phyloP scores from a whole-genome alignment of 2,329 filamentous ascomycete species.

The Arachnomyces sp. region DNA sequence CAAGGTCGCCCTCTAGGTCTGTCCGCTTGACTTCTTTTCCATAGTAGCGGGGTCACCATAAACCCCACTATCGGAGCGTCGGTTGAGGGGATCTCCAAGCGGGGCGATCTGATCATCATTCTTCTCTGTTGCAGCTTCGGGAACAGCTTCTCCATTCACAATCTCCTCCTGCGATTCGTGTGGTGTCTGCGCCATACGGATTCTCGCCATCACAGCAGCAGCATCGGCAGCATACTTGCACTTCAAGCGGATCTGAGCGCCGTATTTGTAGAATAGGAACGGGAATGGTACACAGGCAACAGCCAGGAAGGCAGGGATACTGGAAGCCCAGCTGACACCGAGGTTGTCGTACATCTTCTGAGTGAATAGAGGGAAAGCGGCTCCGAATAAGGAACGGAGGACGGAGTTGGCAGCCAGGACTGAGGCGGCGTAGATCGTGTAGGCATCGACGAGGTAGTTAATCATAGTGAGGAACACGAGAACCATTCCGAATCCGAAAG shows the following conservation, averaged over 20 bases:
- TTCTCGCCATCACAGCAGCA: conserved; percentile 49
- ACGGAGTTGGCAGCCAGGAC: conserved; percentile 73
- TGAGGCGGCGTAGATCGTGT: conserved; percentile 69
- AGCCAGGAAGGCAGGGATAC: conserved; percentile 66
- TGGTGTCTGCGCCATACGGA: conserved; percentile 19
- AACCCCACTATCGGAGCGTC: too few relatives aligned
- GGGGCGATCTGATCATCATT: too few relatives aligned
- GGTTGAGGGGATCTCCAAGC: too few relatives aligned
- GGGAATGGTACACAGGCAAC: conserved; percentile 66
- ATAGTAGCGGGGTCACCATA: too few relatives aligned
- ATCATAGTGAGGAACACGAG: conserved; percentile 58
- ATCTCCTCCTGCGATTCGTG: not conserved
- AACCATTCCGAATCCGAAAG: conserved; percentile 51
- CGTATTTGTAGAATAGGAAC: conserved; percentile 69
- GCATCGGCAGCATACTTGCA: conserved; percentile 66
- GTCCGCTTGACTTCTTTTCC: too few relatives aligned
- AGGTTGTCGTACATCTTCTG: conserved; percentile 41
- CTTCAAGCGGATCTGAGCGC: conserved; percentile 52
- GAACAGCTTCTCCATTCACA: conserved; percentile 19
- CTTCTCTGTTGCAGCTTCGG: conserved; percentile 10
- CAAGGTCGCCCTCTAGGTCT: too few relatives aligned
- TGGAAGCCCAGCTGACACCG: conserved; percentile 69
- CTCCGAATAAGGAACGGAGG: conserved; percentile 68
- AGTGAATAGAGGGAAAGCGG: conserved; percentile 72
- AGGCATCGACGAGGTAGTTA: conserved; percentile 62